A percentile compares a stretch with the other conserved stretches of the same genome.
phyloP scores from a whole-genome alignment of 1,284 basidiomycete species.

The Heterobasidion parviporum region DNA sequence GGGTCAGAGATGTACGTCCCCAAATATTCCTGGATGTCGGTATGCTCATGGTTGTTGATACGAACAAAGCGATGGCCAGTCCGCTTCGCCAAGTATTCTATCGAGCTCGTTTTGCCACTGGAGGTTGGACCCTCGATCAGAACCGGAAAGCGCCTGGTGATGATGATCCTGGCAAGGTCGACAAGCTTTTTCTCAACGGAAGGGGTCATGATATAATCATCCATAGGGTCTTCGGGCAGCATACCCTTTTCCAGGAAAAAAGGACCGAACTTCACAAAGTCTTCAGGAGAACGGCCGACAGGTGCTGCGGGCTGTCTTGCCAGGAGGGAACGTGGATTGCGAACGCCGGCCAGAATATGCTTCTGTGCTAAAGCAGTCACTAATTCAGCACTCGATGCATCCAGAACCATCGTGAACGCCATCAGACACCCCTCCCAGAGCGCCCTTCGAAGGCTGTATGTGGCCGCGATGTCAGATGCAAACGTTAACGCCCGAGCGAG shows the following conservation, averaged over 20 bases:
- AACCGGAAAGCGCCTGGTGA: slow-evolving; percentile 88
- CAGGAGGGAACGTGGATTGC: slow-evolving; percentile 75
- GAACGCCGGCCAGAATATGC: slow-evolving; percentile 77
- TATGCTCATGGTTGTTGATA: slow-evolving; percentile 99
- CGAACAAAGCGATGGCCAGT: slow-evolving; percentile 96
- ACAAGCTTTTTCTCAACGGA: slow-evolving; percentile 95
- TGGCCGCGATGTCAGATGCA: slow-evolving; percentile 72
- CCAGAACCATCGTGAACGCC: slow-evolving; percentile 96
- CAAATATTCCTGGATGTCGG: slow-evolving; percentile 97
- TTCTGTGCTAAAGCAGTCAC: slow-evolving; percentile 69
- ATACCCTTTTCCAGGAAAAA: slow-evolving; percentile 87
- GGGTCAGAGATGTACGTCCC: slow-evolving; percentile 96
- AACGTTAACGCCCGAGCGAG: slow-evolving; percentile 89
- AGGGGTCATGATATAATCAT: slow-evolving; percentile 91
- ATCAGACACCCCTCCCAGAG: slow-evolving; percentile 96
- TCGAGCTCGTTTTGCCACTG: slow-evolving; percentile 94
- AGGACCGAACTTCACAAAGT: slow-evolving; percentile 81
- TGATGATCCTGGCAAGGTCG: slow-evolving; percentile 86
- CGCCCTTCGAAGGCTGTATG: slow-evolving; percentile 79
- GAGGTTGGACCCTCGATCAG: slow-evolving; percentile 98
- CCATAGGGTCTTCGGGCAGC: slow-evolving; percentile 49
- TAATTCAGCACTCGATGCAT: slow-evolving; percentile 63
- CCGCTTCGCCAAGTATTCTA: slow-evolving; percentile 90
- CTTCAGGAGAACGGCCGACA: slow-evolving; percentile 34
- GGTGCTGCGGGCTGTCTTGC: slow-evolving; percentile 61